Evolutionary conservation across 192 early-diverging fungal genomes (phyloP).

Genomic region (Gigaspora rosea): DNA sequence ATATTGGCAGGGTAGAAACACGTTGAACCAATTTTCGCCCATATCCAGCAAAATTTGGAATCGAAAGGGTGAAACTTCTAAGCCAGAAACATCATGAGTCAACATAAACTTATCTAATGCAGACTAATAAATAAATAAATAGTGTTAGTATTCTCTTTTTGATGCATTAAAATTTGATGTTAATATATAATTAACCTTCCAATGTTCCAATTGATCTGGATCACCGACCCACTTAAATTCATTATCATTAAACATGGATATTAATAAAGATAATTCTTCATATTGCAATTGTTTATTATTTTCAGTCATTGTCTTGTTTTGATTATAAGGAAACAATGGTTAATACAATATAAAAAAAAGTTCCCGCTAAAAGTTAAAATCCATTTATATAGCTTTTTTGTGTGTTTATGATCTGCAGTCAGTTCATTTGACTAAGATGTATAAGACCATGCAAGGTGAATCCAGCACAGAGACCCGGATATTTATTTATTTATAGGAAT

Average conservation of each 20-base stretch:
- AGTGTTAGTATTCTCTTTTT: neutral
- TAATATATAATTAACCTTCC: constrained; percentile 4
- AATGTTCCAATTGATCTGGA: neutral
- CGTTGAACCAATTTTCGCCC: neutral
- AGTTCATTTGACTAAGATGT: too few species aligned
- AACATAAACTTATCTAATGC: neutral
- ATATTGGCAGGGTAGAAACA: neutral
- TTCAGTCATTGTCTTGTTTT: too few species aligned
- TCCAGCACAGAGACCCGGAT: too few species aligned
- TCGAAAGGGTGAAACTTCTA: neutral
- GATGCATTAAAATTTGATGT: neutral
- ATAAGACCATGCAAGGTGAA: too few species aligned
- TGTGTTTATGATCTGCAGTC: too few species aligned
- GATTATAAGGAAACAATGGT: too few species aligned
- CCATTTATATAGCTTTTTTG: too few species aligned
- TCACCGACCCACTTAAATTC: constrained; percentile 2
- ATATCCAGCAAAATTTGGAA: neutral
- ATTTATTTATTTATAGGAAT: too few species aligned
- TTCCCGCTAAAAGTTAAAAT: too few species aligned
- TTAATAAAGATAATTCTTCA: constrained; percentile 9
- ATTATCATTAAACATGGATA: neutral
- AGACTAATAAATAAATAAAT: neutral
- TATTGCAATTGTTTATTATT: neutral
- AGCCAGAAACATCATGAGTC: neutral
- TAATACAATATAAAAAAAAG: too few species aligned